These are phyloP conservation scores for Saccharomyces hybrid DNA, from an alignment of 1,139 yeast genomes.

Conservation along the genomic window DNA sequence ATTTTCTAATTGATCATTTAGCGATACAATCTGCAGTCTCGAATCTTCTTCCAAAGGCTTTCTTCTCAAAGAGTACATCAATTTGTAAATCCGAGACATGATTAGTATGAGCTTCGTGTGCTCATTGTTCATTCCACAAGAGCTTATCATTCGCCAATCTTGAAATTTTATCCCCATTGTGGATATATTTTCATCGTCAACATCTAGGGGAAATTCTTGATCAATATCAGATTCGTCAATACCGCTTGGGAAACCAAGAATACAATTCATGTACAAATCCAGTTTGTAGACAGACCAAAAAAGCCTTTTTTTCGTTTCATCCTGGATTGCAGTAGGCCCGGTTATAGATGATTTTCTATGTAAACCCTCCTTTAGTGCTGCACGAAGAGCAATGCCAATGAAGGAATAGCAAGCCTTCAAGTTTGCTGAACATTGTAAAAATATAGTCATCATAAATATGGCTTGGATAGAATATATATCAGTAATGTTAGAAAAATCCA, in stretches of 20 bases:
- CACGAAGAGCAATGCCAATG: slow-evolving; percentile 78
- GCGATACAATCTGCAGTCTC: slow-evolving; percentile 46
- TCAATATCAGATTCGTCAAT: slow-evolving; percentile 66
- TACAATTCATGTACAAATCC: slow-evolving; percentile 82
- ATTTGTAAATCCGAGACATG: slow-evolving; percentile 45
- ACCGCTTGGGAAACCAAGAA: slow-evolving; percentile 68
- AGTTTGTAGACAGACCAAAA: slow-evolving; percentile 86
- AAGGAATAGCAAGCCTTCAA: slow-evolving; percentile 82
- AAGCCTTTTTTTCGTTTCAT: slow-evolving; percentile 73
- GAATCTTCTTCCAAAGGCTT: slow-evolving; percentile 10
- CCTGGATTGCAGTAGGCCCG: slow-evolving; percentile 49
- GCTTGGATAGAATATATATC: slow-evolving; percentile 68
- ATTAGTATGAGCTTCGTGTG: slow-evolving; percentile 67
- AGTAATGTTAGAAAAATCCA: slow-evolving; percentile 58
- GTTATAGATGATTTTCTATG: slow-evolving; percentile 53
- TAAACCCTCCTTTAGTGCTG: slow-evolving; percentile 75
- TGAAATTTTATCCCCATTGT: slow-evolving; percentile 35
- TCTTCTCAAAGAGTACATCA: slow-evolving; percentile 33
- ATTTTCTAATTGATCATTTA: slow-evolving; percentile 57
- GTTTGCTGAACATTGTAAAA: slow-evolving; percentile 81
- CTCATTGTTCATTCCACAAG: slow-evolving; percentile 71
- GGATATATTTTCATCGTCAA: slow-evolving; percentile 79
- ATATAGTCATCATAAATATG: slow-evolving; percentile 57
- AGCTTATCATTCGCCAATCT: slow-evolving; percentile 40
- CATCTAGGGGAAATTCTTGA: slow-evolving; percentile 72